Percentiles rank a stretch among this genome's conserved stretches.
Evolutionary conservation across 768 basidiomycete genomes (phyloP).

Genomic region (Tricholoma matsutake): DNA sequence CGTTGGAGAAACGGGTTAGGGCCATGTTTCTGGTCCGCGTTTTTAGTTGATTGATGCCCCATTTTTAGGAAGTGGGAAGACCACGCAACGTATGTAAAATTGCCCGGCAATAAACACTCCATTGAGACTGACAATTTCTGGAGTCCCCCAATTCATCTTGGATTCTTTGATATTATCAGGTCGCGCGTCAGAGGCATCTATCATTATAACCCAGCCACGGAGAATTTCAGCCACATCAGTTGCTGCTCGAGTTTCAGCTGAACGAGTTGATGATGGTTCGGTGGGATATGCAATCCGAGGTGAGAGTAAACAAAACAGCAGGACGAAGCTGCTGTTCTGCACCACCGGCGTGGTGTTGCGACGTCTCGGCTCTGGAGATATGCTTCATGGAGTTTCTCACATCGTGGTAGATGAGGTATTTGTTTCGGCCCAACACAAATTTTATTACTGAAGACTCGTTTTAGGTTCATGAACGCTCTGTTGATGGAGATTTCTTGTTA

Average conservation of each 20-base stretch:
- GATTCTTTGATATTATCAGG: conserved; percentile 70
- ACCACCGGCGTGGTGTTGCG: conserved; percentile 93
- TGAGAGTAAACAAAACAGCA: conserved; percentile 62
- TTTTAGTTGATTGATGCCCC: background rate
- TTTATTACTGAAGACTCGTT: background rate
- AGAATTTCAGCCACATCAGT: conserved; percentile 88
- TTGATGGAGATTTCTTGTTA: conserved; percentile 88
- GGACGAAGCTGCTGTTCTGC: conserved; percentile 82
- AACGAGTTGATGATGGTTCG: conserved; percentile 71
- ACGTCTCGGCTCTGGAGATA: conserved; percentile 71
- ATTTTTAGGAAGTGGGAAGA: conserved; percentile 73
- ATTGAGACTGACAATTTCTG: background rate
- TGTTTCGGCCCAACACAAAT: background rate
- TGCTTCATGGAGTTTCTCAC: conserved; percentile 70
- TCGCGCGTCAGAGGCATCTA: conserved; percentile 63
- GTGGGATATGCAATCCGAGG: conserved; percentile 91
- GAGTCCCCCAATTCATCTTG: conserved; percentile 87
- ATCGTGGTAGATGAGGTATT: conserved; percentile 86
- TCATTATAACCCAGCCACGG: conserved; percentile 88
- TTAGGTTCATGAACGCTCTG: conserved; percentile 88
- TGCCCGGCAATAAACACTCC: background rate
- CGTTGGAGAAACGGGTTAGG: conserved; percentile 83
- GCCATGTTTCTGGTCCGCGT: conserved; percentile 26
- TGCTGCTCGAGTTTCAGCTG: conserved; percentile 80
- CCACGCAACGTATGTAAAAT: conserved; percentile 72